Percentiles rank a stretch among this genome's conserved stretches.
Conservation (phyloP, 2,329 filamentous ascomycete genomes). For the Hypoxylon sp. region DNA sequence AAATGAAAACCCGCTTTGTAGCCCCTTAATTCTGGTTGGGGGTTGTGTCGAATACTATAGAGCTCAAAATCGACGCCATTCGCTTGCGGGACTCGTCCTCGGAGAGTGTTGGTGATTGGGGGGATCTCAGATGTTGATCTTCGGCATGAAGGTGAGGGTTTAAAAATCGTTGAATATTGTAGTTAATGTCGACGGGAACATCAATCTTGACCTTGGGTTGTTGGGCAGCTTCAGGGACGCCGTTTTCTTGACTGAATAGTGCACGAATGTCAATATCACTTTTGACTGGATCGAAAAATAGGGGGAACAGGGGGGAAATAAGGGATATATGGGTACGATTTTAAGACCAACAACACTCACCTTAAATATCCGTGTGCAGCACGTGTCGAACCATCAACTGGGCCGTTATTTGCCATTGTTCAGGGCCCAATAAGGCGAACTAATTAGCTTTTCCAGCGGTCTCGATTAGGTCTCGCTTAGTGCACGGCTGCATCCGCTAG, state of each 20-base stretch:
- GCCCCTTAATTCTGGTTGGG: conserved; percentile 22
- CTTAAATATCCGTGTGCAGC: conserved; percentile 41
- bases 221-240: conserved; percentile 17
- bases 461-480: conserved; percentile 29
- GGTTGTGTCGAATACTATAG: conserved; percentile 14
- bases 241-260: conserved; percentile 31
- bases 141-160: conserved; percentile 40
- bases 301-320: too few relatives aligned
- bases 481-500: conserved; percentile 37
- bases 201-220: conserved; percentile 35
- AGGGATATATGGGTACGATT: too few relatives aligned
- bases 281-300: too few relatives aligned
- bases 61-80: conserved; percentile 40
- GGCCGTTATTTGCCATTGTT: conserved; percentile 38
- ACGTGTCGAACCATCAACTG: conserved; percentile 36
- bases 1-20: too few relatives aligned
- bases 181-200: conserved; percentile 40
- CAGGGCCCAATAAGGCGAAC: conserved; percentile 1
- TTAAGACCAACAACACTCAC: conserved; percentile 32
- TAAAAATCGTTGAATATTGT: conserved; percentile 42
- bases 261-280: background rate
- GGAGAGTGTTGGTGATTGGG: conserved; percentile 38
- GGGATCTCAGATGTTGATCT: conserved; percentile 38
- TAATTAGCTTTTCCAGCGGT: conserved; percentile 18
- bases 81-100: conserved; percentile 42